Percentiles rank a stretch among this genome's conserved stretches.
Evolutionary conservation across 129 eudicot species (phyloP).

Genomic region (Flaveria robusta): DNA sequence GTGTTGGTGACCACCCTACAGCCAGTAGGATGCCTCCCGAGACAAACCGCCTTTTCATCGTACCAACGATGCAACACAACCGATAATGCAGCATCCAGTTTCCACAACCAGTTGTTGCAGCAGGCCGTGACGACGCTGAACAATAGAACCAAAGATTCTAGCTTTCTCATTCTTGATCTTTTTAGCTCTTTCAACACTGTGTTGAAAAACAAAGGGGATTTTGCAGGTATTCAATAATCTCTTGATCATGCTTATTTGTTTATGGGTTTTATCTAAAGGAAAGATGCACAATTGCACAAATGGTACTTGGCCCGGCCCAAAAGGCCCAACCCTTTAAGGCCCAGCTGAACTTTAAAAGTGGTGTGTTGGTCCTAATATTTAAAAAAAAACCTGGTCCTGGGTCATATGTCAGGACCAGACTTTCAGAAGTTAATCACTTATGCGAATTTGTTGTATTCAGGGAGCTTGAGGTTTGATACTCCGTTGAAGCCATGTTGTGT

Average conservation of each 20-base stretch:
- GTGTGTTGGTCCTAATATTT: neutral
- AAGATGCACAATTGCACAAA: neutral
- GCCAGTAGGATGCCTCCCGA: conserved; percentile 86
- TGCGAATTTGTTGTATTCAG: conserved; percentile 34
- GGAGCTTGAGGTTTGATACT: conserved; percentile 57
- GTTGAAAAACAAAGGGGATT: conserved; percentile 47
- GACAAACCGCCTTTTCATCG: conserved; percentile 32
- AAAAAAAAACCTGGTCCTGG: neutral
- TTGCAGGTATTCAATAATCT: conserved; percentile 43
- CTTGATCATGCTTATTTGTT: neutral
- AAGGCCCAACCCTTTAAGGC: neutral
- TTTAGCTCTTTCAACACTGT: conserved; percentile 52
- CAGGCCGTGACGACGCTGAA: conserved; percentile 55
- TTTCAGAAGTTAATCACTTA: neutral
- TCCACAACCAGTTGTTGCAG: conserved; percentile 64
- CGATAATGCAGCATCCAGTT: conserved; percentile 39
- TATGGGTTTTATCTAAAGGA: neutral
- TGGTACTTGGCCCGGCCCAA: neutral
- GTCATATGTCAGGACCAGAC: neutral
- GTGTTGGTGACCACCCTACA: conserved; percentile 51
- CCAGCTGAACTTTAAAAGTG: neutral
- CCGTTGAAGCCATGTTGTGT: conserved; percentile 79
- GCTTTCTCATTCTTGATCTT: conserved; percentile 57
- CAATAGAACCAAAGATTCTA: conserved; percentile 42
- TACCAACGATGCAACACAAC: conserved; percentile 67